These are phyloP conservation scores for Pterocarpus macrocarpus DNA, from an alignment of 306 rosid species.

Conservation along the genomic window DNA sequence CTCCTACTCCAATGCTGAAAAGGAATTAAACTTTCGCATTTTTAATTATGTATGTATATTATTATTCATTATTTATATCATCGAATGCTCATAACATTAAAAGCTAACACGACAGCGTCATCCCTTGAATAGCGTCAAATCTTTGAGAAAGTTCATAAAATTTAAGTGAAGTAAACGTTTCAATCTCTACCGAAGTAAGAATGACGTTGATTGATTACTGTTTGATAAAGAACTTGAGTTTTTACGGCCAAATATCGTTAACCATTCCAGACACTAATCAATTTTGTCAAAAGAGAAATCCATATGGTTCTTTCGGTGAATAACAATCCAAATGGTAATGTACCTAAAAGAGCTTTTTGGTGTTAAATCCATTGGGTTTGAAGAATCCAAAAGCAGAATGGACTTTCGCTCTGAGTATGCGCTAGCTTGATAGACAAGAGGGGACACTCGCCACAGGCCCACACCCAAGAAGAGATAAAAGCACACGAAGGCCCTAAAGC, in stretches of 20 bases:
- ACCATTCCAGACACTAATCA: neutral
- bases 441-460: no score
- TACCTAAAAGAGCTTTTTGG: no score
- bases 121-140: no score
- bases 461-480: no score
- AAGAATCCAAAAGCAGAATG: no score
- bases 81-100: neutral
- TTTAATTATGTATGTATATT: neutral
- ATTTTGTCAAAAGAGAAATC: neutral
- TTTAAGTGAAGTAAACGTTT: neutral
- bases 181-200: neutral
- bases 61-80: no score
- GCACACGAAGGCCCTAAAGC: neutral
- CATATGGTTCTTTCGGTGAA: no score
- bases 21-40: neutral
- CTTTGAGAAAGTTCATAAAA: neutral
- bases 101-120: neutral
- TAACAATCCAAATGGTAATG: no score
- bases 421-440: no score
- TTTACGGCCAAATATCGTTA: neutral
- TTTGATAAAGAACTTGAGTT: neutral
- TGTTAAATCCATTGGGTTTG: no score
- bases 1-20: no score
- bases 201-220: neutral
- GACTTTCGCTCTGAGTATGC: no score